Evolutionary conservation across 257 asterid genomes (phyloP), one percentile per base, ranked within the genome.

Genomic region (Gardenia jasminoides): DNA sequence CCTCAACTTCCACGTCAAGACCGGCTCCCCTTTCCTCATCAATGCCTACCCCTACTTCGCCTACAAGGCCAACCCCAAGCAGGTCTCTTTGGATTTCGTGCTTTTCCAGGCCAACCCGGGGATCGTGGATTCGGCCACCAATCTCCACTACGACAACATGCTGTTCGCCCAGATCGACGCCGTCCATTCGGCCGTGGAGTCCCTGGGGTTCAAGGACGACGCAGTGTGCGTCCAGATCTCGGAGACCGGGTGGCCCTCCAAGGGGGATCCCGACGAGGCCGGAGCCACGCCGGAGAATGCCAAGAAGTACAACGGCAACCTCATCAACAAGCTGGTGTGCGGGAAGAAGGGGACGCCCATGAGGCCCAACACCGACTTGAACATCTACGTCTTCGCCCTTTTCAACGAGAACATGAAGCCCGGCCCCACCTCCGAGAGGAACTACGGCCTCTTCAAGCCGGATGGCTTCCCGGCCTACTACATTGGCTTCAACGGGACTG

Each of bases 231-330:
- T 94, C n/a, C 97, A 94, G 92, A 87, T 94, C 82, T 91, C 98
- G 50, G 98, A 94, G 77, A 91, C 98, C 0, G 98, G 98, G 8
- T 94, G 98, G 98, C 97, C 98, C 67, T 91, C 97, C 43, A 90
- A 88, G 43, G 98, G 98, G 20, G 98, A 94, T 82, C 72, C 83
- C 17, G 92, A 92, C 67, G 98, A 94, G 88, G 85, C 90, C 20
- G 97, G 97, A 11, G 97, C 98, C 3, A 85, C 94, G 28, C 85
- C 86, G 80, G 95, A 94, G 11, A 91, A 94, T 48, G 98, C 98
- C 33, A 80, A 82, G 82, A 90, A 84, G 82, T 92, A 92, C 54
- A 94, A 92, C 73, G 89, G 88, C 6, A 90, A 91, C 79, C 82
- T 94, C 78, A 75, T 92, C 58, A 47, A 10, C 52, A 92, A 90